A percentile compares a stretch with the other conserved stretches of the same genome.
phyloP scores from a whole-genome alignment of 192 early-diverging fungal species.

The Coemansia sp. region DNA sequence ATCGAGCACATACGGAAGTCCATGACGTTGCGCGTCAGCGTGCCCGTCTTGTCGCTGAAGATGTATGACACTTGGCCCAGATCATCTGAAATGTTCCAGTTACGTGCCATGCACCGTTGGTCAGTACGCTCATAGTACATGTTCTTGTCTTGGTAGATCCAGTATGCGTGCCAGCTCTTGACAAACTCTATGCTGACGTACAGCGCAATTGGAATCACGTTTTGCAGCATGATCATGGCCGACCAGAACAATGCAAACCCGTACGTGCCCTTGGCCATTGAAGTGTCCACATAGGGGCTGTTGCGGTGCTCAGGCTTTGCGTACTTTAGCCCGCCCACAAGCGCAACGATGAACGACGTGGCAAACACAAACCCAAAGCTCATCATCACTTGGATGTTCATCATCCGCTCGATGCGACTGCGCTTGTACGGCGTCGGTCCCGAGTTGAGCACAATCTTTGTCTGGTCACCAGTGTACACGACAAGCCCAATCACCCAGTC shows the following conservation, averaged over 20 bases:
- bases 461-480: slow-evolving; percentile 88
- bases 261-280: slow-evolving; percentile 55
- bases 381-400: slow-evolving; percentile 84
- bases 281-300: slow-evolving; percentile 27
- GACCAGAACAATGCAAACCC: slow-evolving; percentile 80
- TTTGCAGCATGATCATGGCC: slow-evolving; percentile 89
- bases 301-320: slow-evolving; percentile 45
- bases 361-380: slow-evolving; percentile 81
- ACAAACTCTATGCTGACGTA: slow-evolving; percentile 94
- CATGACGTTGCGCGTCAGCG: slow-evolving; percentile 97
- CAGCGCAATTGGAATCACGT: slow-evolving; percentile 94
- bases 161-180: slow-evolving; percentile 88
- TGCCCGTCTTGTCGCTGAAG: slow-evolving; percentile 98
- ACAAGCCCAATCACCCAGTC: slow-evolving; percentile 85
- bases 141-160: slow-evolving; percentile 86
- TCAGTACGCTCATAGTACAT: slow-evolving; percentile 85
- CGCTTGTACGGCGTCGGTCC: slow-evolving; percentile 94
- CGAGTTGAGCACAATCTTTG: slow-evolving; percentile 96
- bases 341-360: slow-evolving; percentile 69
- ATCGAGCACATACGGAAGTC: slow-evolving; percentile 92
- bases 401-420: slow-evolving; percentile 86
- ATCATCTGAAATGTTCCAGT: slow-evolving; percentile 92
- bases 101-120: slow-evolving; percentile 76
- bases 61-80: slow-evolving; percentile 95
- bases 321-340: slow-evolving; percentile 67